Base-by-base conservation (phyloP, 116 monocot species). In the Phalaenopsis hybrid region DNA sequence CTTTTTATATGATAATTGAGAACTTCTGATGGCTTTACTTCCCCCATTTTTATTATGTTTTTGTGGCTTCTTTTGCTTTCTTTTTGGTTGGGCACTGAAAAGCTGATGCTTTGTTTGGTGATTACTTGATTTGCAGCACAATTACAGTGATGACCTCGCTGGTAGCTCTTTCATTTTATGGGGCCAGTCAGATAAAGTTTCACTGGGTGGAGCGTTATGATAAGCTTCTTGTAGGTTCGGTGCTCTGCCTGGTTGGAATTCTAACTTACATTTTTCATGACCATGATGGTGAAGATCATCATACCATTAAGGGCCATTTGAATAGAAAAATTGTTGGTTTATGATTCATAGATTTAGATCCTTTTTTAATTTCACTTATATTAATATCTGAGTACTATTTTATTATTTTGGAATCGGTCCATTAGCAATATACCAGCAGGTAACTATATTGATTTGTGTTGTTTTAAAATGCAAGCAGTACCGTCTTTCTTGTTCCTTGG, bases 161-260 rank as follows among this genome's bases (percentile, higher is more conserved):
- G 79, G 98, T 98, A 44, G 98, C 98, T 63, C 89, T 98, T 37
- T 98, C 98, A 12, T 98, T 85, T 59, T 95, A 95, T 3, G 98
- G 98, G 1, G 98, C 98, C 0, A 98, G 95, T 86, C 93, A 93
- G 81, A 72, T 98, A 72, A 95, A 98, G 83, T 95, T 98, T 61
- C 93, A 95, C 83, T 98, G 98, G 98, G 92, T 98, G 23, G 98
- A 98, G 77, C 91, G 92, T 49, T 83, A 98, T 48, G 98, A 98
- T 76, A 98, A 98, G 88, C 88, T 98, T 85, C 93, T 98, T 17
- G 98, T 98, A 8, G 98, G 98, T 68, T 89, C 92, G 0, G 98
- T 98, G 44, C 81, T 98, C 76, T 91, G 92, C 81, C 77, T 92
- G 57, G 98, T 98, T 51, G 98, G 98, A 46, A 79, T 95, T 52